phyloP scores from a whole-genome alignment of 1,284 basidiomycete genomes.

The Tilletia caries region DNA sequence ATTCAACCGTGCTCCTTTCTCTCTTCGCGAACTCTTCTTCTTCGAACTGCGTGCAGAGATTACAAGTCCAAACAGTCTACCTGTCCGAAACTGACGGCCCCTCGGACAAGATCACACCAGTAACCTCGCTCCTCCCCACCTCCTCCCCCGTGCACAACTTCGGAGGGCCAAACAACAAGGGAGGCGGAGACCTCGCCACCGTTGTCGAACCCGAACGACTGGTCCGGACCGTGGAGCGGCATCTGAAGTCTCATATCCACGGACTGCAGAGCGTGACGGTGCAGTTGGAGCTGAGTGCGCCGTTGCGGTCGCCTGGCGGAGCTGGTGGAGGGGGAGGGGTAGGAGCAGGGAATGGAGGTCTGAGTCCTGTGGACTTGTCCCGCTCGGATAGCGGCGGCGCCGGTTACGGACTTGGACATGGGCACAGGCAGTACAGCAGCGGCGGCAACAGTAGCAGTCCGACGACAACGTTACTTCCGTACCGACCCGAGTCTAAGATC shows the following conservation, averaged over 20 bases:
- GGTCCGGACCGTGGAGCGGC: conserved; percentile 28
- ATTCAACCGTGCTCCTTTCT: not conserved
- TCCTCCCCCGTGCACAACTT: conserved; percentile 44
- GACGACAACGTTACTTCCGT: not conserved
- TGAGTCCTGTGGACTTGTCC: not conserved
- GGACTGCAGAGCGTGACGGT: conserved; percentile 40
- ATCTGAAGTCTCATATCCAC: conserved; percentile 34
- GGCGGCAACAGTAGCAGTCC: too few species aligned
- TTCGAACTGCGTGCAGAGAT: too few species aligned
- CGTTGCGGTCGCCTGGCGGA: not conserved
- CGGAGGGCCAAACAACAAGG: conserved; percentile 10
- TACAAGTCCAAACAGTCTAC: conserved; percentile 21
- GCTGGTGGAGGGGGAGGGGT: not conserved
- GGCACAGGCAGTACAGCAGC: not conserved
- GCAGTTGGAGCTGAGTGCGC: conserved; percentile 31
- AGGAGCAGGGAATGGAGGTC: not conserved
- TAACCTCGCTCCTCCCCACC: conserved; percentile 32
- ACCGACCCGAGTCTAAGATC: not conserved
- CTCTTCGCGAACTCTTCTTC: too few species aligned
- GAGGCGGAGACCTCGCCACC: conserved; percentile 10
- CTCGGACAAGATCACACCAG: not conserved
- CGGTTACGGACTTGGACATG: too few species aligned
- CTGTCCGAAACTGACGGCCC: not conserved
- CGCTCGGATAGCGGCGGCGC: not conserved
- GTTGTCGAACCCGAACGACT: conserved; percentile 30